These are phyloP conservation scores for Aegilops sharonensis DNA, from an alignment of 176 grass and related monocot species.

Conservation along the genomic window DNA sequence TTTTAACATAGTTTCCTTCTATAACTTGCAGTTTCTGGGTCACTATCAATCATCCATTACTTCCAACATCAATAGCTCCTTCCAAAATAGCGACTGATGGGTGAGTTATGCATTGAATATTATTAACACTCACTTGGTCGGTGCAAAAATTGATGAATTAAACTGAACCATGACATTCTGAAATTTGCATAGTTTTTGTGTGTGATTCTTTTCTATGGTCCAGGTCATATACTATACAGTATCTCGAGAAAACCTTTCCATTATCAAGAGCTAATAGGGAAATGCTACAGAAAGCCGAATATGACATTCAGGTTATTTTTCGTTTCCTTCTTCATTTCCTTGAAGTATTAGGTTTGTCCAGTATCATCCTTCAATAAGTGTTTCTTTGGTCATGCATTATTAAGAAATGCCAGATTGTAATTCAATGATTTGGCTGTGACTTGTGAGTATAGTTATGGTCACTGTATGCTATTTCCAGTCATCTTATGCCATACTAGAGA, in stretches of 20 bases:
- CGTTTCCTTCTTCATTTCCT: constrained; percentile 5
- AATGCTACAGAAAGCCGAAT: constrained; percentile 55
- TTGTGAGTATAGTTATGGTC: background rate
- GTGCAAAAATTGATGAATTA: background rate
- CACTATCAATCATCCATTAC: constrained; percentile 55
- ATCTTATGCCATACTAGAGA: background rate
- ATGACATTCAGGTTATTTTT: constrained; percentile 69
- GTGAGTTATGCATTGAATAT: constrained; percentile 53
- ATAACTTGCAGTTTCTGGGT: constrained; percentile 74
- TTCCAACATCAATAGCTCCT: constrained; percentile 50
- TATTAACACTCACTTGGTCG: constrained; percentile 4
- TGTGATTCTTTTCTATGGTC: constrained; percentile 39
- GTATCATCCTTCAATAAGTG: background rate
- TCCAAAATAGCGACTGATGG: constrained; percentile 45
- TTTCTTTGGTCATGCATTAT: constrained; percentile 1
- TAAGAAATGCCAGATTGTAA: constrained; percentile 9
- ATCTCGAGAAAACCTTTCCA: constrained; percentile 52
- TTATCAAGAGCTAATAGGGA: constrained; percentile 65
- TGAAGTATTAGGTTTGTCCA: background rate
- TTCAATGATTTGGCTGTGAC: background rate
- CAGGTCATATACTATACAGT: constrained; percentile 58
- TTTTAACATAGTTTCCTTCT: constrained; percentile 42
- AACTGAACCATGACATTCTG: constrained; percentile 31
- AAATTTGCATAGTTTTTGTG: constrained; percentile 27
- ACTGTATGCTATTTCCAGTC: constrained; percentile 1